A percentile compares a stretch with the other conserved stretches of the same genome.
These are phyloP conservation scores for Trichoderma citrinoviride DNA, from an alignment of 2,329 filamentous ascomycete genomes.

Conservation along the genomic window DNA sequence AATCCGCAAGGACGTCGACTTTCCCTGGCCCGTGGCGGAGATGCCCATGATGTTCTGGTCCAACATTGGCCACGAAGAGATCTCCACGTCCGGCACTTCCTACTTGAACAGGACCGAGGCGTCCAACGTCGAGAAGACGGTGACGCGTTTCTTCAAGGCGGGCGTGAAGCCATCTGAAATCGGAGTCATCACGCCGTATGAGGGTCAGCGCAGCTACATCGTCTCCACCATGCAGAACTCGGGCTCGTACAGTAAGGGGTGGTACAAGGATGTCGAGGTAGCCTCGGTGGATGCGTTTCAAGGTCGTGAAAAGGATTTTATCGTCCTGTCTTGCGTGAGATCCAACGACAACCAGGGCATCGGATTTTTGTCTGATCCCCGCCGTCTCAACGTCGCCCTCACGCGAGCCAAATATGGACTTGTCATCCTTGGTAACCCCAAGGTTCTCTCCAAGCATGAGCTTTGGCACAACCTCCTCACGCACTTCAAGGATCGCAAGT, in stretches of 20 bases:
- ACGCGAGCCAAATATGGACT: slow-evolving; percentile 96
- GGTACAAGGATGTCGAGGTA: slow-evolving; percentile 98
- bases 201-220: slow-evolving; percentile 96
- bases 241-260: slow-evolving; percentile 95
- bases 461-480: slow-evolving; percentile 93
- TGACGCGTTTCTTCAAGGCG: slow-evolving; percentile 97
- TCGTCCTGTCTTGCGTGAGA: slow-evolving; percentile 94
- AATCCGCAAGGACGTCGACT: slow-evolving; percentile 89
- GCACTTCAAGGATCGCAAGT: slow-evolving; percentile 96
- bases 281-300: slow-evolving; percentile 98
- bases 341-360: slow-evolving; percentile 99
- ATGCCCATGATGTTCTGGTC: slow-evolving; percentile 99
- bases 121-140: slow-evolving; percentile 96
- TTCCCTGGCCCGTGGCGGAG: slow-evolving; percentile 93
- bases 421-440: slow-evolving; percentile 95
- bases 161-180: slow-evolving; percentile 92
- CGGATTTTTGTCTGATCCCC: slow-evolving; percentile 95
- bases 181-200: slow-evolving; percentile 97
- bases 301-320: slow-evolving; percentile 98
- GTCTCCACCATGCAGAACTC: slow-evolving; percentile 99
- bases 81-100: slow-evolving; percentile 94
- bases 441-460: slow-evolving; percentile 95
- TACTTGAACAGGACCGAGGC: slow-evolving; percentile 98
- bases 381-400: slow-evolving; percentile 93
- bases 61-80: slow-evolving; percentile 95